Base-by-base conservation (phyloP, 805 yeast species). In the Candida orba region DNA sequence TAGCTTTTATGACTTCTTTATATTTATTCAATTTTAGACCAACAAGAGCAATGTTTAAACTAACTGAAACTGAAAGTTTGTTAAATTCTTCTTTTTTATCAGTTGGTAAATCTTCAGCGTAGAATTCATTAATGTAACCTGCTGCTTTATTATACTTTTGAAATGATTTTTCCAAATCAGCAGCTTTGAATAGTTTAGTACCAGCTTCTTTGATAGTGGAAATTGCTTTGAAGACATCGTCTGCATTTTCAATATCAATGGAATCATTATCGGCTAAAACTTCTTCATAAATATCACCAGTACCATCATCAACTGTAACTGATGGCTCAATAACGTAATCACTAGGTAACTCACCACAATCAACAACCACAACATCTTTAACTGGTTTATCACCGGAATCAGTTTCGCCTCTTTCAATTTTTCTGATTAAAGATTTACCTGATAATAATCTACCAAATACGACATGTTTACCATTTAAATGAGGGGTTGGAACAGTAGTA, bases 381-480 rank as follows among this genome's bases (percentile, higher is more conserved):
- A 65, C 56, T 24, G 99, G 99, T 55, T 72, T 77, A 61, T 91
- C 97, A 34, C 67, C 71, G 4, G 69, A 67, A 34, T 72, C 81
- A 24, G 88, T 86, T 47, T 76, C 76, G 33, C 72, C 67, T 56
- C 78, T 73, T 64, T 93, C 99, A 48, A 93, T 72, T 44, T 75
- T 71, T 51, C 95, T 79, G 8, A 86, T 89, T 27, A 87, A 64
- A 8, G 88, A 78, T 62, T 86, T 90, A 34, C 97, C 97, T 36
- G 74, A 65, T 40, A 91, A 65, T 33, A 93, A 89, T 62, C 84
- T 79, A 50, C 99, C 99, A 62, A 93, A 93, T 3, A 93, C 98
- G 41, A 90, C 97, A 63, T 93, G 99, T 64, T 91, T 91, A 23
- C 91, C 95, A 60, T 93, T 91, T 52, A 93, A 75, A 65, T 91